Evolutionary conservation across 140 eudicot genomes (phyloP).

Genomic region (Eryngium alpinum): DNA sequence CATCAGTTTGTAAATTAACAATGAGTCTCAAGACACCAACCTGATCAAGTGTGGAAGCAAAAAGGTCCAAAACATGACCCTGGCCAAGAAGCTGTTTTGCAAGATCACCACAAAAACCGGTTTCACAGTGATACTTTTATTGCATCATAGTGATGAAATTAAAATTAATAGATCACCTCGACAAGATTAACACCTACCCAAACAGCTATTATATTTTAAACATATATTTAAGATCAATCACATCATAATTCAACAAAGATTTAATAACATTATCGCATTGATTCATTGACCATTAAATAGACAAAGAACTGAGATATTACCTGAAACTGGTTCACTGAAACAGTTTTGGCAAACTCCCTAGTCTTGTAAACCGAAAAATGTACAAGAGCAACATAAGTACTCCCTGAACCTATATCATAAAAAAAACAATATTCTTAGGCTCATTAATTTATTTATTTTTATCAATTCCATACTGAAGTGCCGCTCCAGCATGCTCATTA

Average conservation of each 20-base stretch:
- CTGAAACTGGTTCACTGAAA: constrained; percentile 88
- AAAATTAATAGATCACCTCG: too few relatives aligned
- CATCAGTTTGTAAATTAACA: background rate
- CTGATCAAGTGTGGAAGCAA: constrained; percentile 99
- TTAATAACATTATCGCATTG: too few relatives aligned
- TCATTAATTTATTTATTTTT: constrained; percentile 93
- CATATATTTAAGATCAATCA: background rate
- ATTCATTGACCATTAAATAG: background rate
- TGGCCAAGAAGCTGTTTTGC: constrained; percentile 84
- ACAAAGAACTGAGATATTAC: constrained; percentile 22
- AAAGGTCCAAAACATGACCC: constrained; percentile 93
- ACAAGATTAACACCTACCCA: background rate
- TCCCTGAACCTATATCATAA: constrained; percentile 92
- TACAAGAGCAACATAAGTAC: constrained; percentile 97
- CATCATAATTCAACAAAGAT: background rate
- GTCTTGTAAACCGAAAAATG: constrained; percentile 84
- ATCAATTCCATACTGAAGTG: constrained; percentile 97
- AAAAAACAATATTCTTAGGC: constrained; percentile 78
- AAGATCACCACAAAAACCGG: constrained; percentile 79
- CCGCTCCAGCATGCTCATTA: constrained; percentile 91
- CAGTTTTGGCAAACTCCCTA: constrained; percentile 78
- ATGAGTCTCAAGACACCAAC: constrained; percentile 26
- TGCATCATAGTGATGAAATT: too few relatives aligned
- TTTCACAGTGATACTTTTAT: too few relatives aligned
- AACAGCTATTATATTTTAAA: background rate